Conservation (phyloP, 2,329 filamentous ascomycete species). For the Arthrobotrys musiformis region DNA sequence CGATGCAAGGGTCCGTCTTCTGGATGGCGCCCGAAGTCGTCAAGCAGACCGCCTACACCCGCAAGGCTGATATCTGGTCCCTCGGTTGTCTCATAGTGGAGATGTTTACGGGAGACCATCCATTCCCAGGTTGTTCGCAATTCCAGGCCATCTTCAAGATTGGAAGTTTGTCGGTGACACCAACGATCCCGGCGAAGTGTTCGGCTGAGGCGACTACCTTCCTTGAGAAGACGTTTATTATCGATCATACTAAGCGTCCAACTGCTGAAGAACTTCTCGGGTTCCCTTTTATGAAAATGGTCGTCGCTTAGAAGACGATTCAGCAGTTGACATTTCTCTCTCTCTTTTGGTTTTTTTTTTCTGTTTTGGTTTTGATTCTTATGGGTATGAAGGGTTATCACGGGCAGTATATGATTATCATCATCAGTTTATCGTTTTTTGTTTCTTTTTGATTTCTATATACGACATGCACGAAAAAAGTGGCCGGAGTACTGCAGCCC, state of each 20-base stretch:
- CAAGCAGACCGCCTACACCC: constrained; percentile 95
- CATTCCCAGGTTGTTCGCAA: constrained; percentile 96
- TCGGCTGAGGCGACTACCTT: constrained; percentile 86
- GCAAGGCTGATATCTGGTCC: constrained; percentile 99
- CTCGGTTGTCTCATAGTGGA: constrained; percentile 96
- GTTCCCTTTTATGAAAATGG: constrained; percentile 81
- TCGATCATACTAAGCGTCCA: constrained; percentile 91
- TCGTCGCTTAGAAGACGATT: constrained; percentile 61
- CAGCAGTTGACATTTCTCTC: background rate
- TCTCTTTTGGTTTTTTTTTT: background rate
- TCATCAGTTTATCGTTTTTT: constrained; percentile 45
- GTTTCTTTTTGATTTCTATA: background rate
- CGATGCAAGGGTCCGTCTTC: constrained; percentile 95
- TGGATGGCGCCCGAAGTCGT: constrained; percentile 99
- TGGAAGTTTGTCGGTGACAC: constrained; percentile 84
- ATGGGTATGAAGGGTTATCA: constrained; percentile 61
- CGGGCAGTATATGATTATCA: constrained; percentile 44
- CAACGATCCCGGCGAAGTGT: constrained; percentile 86
- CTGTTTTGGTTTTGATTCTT: background rate
- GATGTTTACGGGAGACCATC: constrained; percentile 98
- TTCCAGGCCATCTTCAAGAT: constrained; percentile 99
- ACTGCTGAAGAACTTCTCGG: constrained; percentile 89
- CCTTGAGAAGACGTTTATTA: constrained; percentile 88
- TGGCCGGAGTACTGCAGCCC: background rate
- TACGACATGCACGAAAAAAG: constrained; percentile 3